Evolutionary conservation across 2,329 filamentous ascomycete species (phyloP).

Genomic region (Simplicillium sp.): DNA sequence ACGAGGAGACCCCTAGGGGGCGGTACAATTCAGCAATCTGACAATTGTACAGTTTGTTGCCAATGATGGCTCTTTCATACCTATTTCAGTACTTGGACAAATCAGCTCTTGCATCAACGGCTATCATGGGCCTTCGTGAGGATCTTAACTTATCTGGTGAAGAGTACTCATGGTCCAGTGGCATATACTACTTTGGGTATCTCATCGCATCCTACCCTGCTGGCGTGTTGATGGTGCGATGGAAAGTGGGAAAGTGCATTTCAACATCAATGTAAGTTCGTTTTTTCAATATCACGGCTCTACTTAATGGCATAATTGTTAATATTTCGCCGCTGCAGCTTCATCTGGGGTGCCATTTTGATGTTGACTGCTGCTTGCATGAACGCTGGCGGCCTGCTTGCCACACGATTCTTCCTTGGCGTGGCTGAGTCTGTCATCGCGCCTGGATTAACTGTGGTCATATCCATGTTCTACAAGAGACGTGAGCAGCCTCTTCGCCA

Average conservation of each 20-base stretch:
- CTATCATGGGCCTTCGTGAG: constrained; percentile 36
- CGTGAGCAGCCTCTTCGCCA: constrained; percentile 16
- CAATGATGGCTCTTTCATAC: constrained; percentile 41
- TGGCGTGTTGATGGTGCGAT: constrained; percentile 15
- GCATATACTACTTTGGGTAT: constrained; percentile 44
- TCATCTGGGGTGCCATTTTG: constrained; percentile 12
- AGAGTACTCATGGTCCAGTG: constrained; percentile 41
- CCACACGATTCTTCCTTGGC: constrained; percentile 12
- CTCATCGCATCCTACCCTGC: constrained; percentile 20
- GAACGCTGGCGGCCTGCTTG: constrained; percentile 10
- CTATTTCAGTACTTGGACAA: constrained; percentile 53
- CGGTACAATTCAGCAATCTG: neutral
- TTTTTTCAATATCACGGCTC: too few species aligned
- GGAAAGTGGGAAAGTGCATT: constrained; percentile 17
- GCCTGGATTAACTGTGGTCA: constrained; percentile 7
- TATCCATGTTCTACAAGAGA: constrained; percentile 14
- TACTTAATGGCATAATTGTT: too few species aligned
- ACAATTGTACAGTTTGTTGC: constrained; percentile 32
- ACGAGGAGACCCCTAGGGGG: neutral
- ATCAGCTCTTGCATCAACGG: constrained; percentile 40
- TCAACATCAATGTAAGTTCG: constrained; percentile 10
- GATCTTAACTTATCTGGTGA: constrained; percentile 35
- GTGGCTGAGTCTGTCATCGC: constrained; percentile 11
- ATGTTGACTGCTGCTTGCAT: constrained; percentile 12
- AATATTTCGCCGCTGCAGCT: neutral